Percentiles rank a stretch among this genome's conserved stretches.
Evolutionary conservation across 768 basidiomycete species (phyloP).

Genomic region (Hericium erinaceus): DNA sequence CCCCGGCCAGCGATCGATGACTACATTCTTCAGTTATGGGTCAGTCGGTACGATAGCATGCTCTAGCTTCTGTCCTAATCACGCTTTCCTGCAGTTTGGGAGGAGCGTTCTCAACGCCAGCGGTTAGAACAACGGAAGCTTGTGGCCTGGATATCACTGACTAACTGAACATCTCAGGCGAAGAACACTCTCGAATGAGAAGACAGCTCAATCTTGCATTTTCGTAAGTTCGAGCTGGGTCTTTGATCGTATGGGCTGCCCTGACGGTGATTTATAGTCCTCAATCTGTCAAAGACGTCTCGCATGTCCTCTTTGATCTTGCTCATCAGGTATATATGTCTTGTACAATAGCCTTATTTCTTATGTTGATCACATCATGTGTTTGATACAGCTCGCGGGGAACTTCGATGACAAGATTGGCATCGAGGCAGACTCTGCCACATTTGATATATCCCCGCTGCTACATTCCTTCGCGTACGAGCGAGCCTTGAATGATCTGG

Average conservation of each 20-base stretch:
- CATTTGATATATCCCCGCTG: background rate
- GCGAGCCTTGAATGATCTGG: no score
- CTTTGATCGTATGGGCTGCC: no score
- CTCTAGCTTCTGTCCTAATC: background rate
- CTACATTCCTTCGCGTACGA: background rate
- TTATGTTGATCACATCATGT: background rate
- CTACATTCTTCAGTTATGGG: background rate
- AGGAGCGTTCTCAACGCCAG: background rate
- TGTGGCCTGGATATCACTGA: background rate
- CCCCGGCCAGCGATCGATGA: background rate
- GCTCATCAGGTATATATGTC: background rate
- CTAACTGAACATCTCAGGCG: background rate
- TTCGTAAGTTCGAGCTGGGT: background rate
- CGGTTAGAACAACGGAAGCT: background rate
- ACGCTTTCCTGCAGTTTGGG: background rate
- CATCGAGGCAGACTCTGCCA: background rate
- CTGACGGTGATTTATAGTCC: background rate
- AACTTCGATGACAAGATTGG: background rate
- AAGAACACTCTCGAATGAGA: slow-evolving; percentile 4
- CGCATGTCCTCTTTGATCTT: background rate
- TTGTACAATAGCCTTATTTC: background rate
- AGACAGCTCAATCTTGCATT: background rate
- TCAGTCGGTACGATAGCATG: background rate
- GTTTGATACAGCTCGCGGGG: background rate
- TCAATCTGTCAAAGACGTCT: slow-evolving; percentile 2